Evolutionary conservation across 225 moss, liverwort and hornwort genomes (phyloP).

Genomic region (Physcomitrium patens): DNA sequence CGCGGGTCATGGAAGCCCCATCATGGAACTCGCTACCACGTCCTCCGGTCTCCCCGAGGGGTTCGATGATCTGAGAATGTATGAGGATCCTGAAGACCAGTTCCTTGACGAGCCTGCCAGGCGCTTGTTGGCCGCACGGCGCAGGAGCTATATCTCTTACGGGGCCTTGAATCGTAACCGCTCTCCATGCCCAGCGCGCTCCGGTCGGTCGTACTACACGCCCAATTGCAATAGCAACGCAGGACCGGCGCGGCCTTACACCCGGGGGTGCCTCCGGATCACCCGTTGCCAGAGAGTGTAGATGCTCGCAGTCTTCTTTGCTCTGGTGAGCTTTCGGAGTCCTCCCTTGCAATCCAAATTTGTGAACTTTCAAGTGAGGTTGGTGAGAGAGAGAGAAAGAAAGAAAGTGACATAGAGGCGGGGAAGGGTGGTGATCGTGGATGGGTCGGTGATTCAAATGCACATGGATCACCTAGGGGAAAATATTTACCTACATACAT

Average conservation of each 20-base stretch:
- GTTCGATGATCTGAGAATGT: constrained; percentile 35
- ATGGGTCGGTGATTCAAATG: neutral
- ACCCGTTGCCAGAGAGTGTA: constrained; percentile 56
- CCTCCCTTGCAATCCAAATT: constrained; percentile 11
- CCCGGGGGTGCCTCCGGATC: constrained; percentile 53
- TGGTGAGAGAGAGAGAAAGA: neutral
- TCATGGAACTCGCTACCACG: constrained; percentile 35
- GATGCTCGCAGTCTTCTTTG: neutral
- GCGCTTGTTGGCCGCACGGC: constrained; percentile 32
- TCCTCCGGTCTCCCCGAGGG: constrained; percentile 24
- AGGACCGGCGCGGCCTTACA: constrained; percentile 37
- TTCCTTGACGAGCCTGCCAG: constrained; percentile 44
- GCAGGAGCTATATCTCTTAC: constrained; percentile 37
- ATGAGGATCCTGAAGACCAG: constrained; percentile 28
- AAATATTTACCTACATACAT: too few relatives aligned
- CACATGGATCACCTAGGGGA: neutral
- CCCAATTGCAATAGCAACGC: constrained; percentile 27
- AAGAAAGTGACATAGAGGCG: too few relatives aligned
- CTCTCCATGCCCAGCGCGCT: constrained; percentile 54
- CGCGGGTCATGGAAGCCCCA: constrained; percentile 15
- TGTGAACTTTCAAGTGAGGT: constrained; percentile 21
- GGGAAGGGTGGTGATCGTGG: neutral
- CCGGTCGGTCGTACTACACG: constrained; percentile 58
- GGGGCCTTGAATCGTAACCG: constrained; percentile 42
- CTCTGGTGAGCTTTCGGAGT: constrained; percentile 42